These are phyloP conservation scores for Globisporangium orthogonon DNA, from an alignment of 352 stramenopile species.

Conservation along the genomic window DNA sequence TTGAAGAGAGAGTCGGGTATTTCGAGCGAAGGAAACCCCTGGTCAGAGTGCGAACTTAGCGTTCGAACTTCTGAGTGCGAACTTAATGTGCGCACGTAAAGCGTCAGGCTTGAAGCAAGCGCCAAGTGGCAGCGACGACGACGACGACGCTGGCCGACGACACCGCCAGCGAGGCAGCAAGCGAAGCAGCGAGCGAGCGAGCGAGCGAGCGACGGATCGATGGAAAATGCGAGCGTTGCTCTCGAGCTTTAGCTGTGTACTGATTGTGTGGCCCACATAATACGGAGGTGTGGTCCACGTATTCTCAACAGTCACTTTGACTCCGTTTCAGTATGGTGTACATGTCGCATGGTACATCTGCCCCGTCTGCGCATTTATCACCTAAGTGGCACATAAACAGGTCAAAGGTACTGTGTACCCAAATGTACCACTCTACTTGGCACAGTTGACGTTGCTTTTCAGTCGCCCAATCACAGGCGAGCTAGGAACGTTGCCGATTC, in stretches of 20 bases:
- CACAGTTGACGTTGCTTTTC: neutral
- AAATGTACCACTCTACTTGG: neutral
- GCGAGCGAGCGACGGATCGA: slow-evolving; percentile 3
- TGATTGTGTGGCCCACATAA: neutral
- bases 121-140: too few relatives aligned
- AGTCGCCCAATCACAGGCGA: neutral
- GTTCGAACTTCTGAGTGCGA: too few relatives aligned
- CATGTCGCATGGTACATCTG: slow-evolving; percentile 4
- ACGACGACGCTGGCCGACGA: neutral
- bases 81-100: too few relatives aligned
- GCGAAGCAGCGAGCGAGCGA: slow-evolving; percentile 2
- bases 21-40: too few relatives aligned
- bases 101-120: neutral
- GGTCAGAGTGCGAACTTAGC: too few relatives aligned
- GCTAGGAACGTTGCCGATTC: neutral
- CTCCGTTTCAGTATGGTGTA: neutral
- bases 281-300: neutral
- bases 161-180: neutral
- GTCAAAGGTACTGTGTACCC: slow-evolving; percentile 7
- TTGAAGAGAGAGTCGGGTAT: too few relatives aligned
- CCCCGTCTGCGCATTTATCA: slow-evolving; percentile 1
- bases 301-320: neutral
- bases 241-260: too few relatives aligned
- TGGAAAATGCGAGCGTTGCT: neutral
- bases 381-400: slow-evolving; percentile 1